Evolutionary conservation across 2,329 filamentous ascomycete genomes (phyloP), one percentile per base, ranked within the genome.

Genomic region (Sporothrix sp.): DNA sequence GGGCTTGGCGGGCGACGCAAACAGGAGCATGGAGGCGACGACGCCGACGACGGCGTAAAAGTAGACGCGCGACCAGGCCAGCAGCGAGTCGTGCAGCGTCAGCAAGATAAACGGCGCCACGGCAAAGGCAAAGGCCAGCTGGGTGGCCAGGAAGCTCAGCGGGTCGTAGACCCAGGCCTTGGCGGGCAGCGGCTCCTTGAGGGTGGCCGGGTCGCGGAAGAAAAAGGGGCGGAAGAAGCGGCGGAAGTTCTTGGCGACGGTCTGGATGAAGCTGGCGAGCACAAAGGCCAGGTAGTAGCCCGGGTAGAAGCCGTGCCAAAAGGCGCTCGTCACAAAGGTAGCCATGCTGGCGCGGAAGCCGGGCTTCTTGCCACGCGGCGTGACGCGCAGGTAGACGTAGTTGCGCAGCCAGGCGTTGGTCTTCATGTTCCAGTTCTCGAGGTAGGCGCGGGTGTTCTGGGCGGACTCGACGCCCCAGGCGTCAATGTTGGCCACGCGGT

Each of bases 241-340:
- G 48, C 93, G 89, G 66, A 85, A 87, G 63, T 96, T 89, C 73
- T 98, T 98, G 50, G 93, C 90, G 16, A 84, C 84, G 2, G 89
- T 96, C 64, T 98, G 93, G 27, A 96, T 78, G 58, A 98, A 86
- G 55, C 88, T 89, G 1, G 87, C 93, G 7, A 97, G 75, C 36
- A 97, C 70, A 61, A 98, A 98, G 5, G 85, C 78, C 54, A 98
- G 69, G 66, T 97, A 97, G 67, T 98, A 98, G 6, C 93, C 93
- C 0, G 93, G 91, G 59, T 95, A 94, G 68, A 98, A 98, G 27
- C 93, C 93, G 63, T 98, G 93, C 93, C 93, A 98, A 58, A 97
- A 84, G 3, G 93, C 91, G 62, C 89, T 95, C 18, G 93, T 97
- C 7, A 82, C 79, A 64, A 98, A 98, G 0, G 93, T 98, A 30